Evolutionary conservation across 1,284 basidiomycete genomes (phyloP).

Genomic region (Sanghuangporus baumii): DNA sequence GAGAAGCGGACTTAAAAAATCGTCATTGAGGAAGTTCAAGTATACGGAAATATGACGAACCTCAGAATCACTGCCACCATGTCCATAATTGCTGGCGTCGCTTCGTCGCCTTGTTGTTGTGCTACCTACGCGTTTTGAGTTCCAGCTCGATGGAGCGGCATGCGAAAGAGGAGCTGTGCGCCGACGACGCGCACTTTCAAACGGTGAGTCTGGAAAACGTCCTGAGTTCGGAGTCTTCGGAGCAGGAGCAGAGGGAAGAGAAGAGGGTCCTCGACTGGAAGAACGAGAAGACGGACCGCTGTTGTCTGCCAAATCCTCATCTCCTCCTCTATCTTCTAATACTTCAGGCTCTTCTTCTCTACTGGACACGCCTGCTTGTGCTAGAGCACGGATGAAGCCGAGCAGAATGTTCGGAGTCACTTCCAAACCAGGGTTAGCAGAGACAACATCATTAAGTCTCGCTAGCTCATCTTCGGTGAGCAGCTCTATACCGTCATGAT

Average conservation of each 20-base stretch:
- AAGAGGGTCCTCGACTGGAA: slow-evolving; percentile 42
- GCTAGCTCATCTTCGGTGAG: slow-evolving; percentile 52
- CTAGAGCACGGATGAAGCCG: slow-evolving; percentile 58
- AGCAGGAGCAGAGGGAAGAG: slow-evolving; percentile 25
- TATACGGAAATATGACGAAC: slow-evolving; percentile 32
- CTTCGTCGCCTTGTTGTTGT: slow-evolving; percentile 61
- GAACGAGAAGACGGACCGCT: slow-evolving; percentile 39
- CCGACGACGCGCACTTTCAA: slow-evolving; percentile 67
- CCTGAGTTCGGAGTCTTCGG: slow-evolving; percentile 39
- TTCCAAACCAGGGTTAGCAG: slow-evolving; percentile 54
- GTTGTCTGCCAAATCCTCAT: slow-evolving; percentile 23
- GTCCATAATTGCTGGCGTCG: slow-evolving; percentile 50
- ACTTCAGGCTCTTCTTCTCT: slow-evolving; percentile 27
- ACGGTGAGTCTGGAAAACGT: slow-evolving; percentile 41
- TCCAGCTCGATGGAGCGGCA: slow-evolving; percentile 66
- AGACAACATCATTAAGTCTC: slow-evolving; percentile 49
- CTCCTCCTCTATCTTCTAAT: slow-evolving; percentile 21
- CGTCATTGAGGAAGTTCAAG: neutral
- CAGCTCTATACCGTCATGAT: slow-evolving; percentile 53
- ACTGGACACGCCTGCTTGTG: slow-evolving; percentile 40
- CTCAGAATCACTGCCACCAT: slow-evolving; percentile 59
- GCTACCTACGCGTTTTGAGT: slow-evolving; percentile 45
- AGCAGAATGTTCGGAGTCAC: slow-evolving; percentile 64
- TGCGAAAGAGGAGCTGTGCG: slow-evolving; percentile 28
- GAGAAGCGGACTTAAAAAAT: slow-evolving; percentile 29